A percentile compares a stretch with the other conserved stretches of the same genome.
phyloP scores from a whole-genome alignment of 345 rosid species.

The Pistacia atlantica region DNA sequence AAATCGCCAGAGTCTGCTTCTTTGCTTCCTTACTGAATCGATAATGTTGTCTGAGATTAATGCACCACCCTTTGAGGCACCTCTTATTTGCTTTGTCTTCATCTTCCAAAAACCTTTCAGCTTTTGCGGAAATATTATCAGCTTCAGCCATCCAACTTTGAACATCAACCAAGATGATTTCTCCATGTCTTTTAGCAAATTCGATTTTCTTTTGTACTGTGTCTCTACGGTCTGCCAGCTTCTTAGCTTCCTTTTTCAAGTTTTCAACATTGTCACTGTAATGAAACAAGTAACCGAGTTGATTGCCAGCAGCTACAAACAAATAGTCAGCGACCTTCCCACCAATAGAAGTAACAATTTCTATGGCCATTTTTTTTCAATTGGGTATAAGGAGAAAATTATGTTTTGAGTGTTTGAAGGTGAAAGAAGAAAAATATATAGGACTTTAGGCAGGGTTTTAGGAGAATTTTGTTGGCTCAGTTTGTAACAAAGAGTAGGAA shows the following conservation, averaged over 20 bases:
- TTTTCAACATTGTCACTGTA: too few species aligned
- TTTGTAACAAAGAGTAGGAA: too few species aligned
- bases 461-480: too few species aligned
- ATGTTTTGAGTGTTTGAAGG: not conserved
- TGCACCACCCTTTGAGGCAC: not conserved
- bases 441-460: too few species aligned
- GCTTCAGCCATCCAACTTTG: not conserved
- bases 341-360: too few species aligned
- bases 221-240: not conserved
- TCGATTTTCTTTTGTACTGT: not conserved
- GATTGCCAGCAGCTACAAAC: too few species aligned
- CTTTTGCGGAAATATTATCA: not conserved
- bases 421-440: too few species aligned
- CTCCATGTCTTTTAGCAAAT: not conserved
- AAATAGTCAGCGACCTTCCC: too few species aligned
- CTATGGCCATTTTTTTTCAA: too few species aligned
- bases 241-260: not conserved
- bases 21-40: not conserved
- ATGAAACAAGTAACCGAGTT: too few species aligned
- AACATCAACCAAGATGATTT: not conserved
- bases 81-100: not conserved
- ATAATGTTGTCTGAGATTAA: not conserved
- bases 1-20: not conserved
- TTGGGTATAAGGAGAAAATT: constrained; percentile 1
- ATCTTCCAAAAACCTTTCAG: not conserved